Evolutionary conservation across 306 rosid genomes (phyloP), one percentile per base, ranked within the genome.

Genomic region (Rosa chinensis): DNA sequence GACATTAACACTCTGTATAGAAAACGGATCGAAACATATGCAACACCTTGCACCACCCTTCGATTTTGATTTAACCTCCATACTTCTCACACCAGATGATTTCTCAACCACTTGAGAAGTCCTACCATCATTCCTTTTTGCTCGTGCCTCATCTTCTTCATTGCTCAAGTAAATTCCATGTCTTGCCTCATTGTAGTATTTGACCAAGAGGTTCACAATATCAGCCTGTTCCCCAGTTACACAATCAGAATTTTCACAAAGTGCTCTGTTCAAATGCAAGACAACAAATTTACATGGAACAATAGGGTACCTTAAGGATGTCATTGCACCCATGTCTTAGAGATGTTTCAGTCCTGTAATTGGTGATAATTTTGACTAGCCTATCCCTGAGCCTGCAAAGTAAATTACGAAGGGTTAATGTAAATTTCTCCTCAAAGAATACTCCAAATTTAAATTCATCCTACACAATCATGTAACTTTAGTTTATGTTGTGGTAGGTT

Each of bases 31-130:
- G 72, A 95, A 95, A 87, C 99, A 95, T 80, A 95, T 93, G 87
- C 99, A 95, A 83, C 99, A 95, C 85, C 99, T 88, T 83, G 93
- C 92, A 35, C 99, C 98, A 70, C 99, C 99, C 83, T 89, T 80
- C 17, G 92, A 87, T 91, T 90, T 95, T 12, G 99, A 93, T 80
- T 92, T 92, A 74, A 86, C 83, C 80, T 75, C 92, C 79, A 80
- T 78, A 78, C 81, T 77, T 85, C 89, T 85, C 84, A 80, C 75
- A 79, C 84, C 82, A 1, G 48, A 45, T 68, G 92, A 83, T 81
- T 86, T 90, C 79, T 92, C 94, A 50, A 77, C 80, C 39, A 42
- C 74, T 53, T 89, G 93, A 84, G 88, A 86, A 52, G 87, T 75
- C 77, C 73, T 85, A 72, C 76, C 58, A 45, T 89, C 90, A 6